phyloP scores from a whole-genome alignment of 306 rosid genomes.

The Datisca glomerata region DNA sequence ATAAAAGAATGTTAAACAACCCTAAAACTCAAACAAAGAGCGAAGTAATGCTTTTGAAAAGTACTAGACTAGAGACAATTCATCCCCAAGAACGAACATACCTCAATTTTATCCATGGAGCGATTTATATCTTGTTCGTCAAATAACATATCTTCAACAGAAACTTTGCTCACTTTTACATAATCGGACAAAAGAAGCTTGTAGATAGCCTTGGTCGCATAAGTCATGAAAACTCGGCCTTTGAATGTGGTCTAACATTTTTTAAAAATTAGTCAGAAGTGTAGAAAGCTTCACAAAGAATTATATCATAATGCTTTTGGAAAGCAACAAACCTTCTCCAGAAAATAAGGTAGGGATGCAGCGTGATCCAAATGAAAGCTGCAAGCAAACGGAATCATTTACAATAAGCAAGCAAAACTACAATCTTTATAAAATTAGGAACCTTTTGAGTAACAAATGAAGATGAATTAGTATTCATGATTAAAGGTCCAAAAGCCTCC shows the following conservation, averaged over 20 bases:
- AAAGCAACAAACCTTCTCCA: slow-evolving; percentile 48
- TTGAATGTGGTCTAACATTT: slow-evolving; percentile 56
- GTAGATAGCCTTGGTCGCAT: slow-evolving; percentile 89
- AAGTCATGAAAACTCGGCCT: slow-evolving; percentile 95
- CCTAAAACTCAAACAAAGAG: too few species aligned
- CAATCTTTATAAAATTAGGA: too few species aligned
- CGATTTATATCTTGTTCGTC: slow-evolving; percentile 86
- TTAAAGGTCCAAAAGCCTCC: too few species aligned
- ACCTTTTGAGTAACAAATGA: too few species aligned
- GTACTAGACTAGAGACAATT: too few species aligned
- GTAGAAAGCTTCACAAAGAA: too few species aligned
- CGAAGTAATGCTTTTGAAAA: too few species aligned
- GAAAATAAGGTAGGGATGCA: slow-evolving; percentile 85
- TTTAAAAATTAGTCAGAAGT: too few species aligned
- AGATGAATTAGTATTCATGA: too few species aligned
- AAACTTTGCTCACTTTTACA: slow-evolving; percentile 86
- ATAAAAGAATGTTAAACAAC: too few species aligned
- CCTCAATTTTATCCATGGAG: slow-evolving; percentile 98
- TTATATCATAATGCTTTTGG: too few species aligned
- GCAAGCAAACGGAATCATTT: slow-evolving; percentile 13
- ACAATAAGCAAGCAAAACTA: too few species aligned
- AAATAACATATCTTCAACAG: slow-evolving; percentile 81
- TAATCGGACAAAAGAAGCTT: slow-evolving; percentile 72
- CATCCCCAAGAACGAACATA: slow-evolving; percentile 10
- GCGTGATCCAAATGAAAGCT: slow-evolving; percentile 95